A percentile compares a stretch with the other conserved stretches of the same genome.
Conservation (phyloP, 2,329 filamentous ascomycete genomes). For the Paracoccidioides lutzii region DNA sequence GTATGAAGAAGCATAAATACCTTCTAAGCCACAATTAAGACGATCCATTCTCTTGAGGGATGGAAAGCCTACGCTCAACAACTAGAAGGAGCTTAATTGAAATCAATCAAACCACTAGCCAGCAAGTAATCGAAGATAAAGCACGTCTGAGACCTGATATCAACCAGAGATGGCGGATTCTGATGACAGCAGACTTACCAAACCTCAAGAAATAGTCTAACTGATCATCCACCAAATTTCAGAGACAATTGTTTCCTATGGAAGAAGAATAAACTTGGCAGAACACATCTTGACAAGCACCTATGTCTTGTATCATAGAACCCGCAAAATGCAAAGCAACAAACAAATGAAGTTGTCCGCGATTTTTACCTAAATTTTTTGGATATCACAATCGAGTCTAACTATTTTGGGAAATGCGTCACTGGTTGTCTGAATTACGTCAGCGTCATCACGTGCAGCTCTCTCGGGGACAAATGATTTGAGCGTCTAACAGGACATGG, state of each 20-base stretch:
- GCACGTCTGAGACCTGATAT: not conserved
- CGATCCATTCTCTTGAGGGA: constrained; percentile 12
- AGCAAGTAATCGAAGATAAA: not conserved
- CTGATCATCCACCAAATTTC: not conserved
- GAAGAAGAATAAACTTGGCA: not conserved
- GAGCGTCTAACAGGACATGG: not conserved
- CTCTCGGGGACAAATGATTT: not conserved
- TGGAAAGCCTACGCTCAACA: constrained; percentile 5
- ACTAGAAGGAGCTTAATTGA: constrained; percentile 6
- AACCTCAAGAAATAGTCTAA: not conserved
- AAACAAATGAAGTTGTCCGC: not conserved
- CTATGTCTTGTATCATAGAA: not conserved
- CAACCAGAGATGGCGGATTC: not conserved
- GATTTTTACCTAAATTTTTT: not conserved
- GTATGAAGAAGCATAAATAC: constrained; percentile 26
- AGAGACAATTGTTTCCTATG: not conserved
- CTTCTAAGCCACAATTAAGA: constrained; percentile 17
- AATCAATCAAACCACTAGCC: constrained; percentile 1
- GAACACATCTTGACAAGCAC: not conserved
- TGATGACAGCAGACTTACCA: not conserved
- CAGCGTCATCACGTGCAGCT: not conserved
- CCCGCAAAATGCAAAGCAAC: not conserved
- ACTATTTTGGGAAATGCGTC: not conserved
- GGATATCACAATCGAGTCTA: not conserved
- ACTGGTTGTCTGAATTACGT: not conserved